Evolutionary conservation across 805 yeast species (phyloP).

Genomic region (Candida dajiaensis): DNA sequence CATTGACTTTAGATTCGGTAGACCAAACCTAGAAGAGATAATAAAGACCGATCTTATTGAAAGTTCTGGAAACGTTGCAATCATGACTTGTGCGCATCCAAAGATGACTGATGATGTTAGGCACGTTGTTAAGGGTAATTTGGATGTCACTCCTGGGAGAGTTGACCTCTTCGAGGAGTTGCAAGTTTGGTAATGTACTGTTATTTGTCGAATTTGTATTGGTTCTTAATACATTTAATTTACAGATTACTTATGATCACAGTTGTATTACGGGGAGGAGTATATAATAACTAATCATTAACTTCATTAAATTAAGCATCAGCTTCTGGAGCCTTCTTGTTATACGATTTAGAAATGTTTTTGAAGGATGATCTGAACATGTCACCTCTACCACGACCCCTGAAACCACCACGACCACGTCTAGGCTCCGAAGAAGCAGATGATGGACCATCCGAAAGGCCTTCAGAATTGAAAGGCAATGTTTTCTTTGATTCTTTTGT

Average conservation of each 20-base stretch:
- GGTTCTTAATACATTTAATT: too few species aligned
- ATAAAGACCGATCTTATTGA: slow-evolving; percentile 33
- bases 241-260: too few species aligned
- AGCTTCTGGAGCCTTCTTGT: not conserved
- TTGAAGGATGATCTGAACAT: not conserved
- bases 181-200: slow-evolving; percentile 43
- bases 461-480: not conserved
- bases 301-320: not conserved
- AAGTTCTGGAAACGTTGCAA: slow-evolving; percentile 33
- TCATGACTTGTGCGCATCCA: slow-evolving; percentile 53
- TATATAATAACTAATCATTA: not conserved
- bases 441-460: not conserved
- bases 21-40: slow-evolving; percentile 38
- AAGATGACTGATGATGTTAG: slow-evolving; percentile 48
- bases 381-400: not conserved
- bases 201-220: too few species aligned
- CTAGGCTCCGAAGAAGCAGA: not conserved
- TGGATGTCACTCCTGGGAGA: slow-evolving; percentile 28
- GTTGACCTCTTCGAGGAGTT: slow-evolving; percentile 54
- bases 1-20: slow-evolving; percentile 36
- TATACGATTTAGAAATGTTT: not conserved
- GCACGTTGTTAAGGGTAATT: slow-evolving; percentile 32
- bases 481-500: not conserved
- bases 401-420: not conserved
- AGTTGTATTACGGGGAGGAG: too few species aligned